Conservation (phyloP, 225 moss, liverwort and hornwort species). For the Asterella californica region DNA sequence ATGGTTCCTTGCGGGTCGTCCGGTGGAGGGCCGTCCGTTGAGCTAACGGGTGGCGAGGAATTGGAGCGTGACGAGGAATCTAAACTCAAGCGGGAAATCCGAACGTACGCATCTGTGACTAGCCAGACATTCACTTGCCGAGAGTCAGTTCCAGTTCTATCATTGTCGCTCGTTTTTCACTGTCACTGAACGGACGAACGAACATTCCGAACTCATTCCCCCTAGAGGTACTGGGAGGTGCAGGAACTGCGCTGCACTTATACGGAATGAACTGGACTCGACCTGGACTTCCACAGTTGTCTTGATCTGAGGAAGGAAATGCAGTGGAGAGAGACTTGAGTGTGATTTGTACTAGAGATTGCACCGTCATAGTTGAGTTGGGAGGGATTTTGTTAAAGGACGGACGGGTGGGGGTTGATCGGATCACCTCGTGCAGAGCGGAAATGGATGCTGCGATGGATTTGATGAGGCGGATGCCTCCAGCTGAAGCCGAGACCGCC, state of each 20-base stretch:
- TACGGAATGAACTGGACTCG: neutral
- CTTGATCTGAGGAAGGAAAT: slow-evolving; percentile 7
- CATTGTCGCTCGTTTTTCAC: neutral
- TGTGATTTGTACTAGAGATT: neutral
- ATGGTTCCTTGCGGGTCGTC: too few relatives aligned
- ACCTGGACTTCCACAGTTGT: neutral
- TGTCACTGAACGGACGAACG: neutral
- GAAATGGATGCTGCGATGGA: slow-evolving; percentile 87
- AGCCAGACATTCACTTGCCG: neutral
- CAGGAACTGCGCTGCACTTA: too few relatives aligned
- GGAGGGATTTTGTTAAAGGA: too few relatives aligned
- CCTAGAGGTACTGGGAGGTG: neutral
- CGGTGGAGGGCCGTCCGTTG: slow-evolving; percentile 5
- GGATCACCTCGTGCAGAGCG: neutral
- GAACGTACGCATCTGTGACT: neutral
- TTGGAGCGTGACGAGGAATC: neutral
- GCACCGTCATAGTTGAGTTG: neutral
- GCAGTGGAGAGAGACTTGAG: neutral
- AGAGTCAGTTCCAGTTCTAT: neutral
- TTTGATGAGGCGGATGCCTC: slow-evolving; percentile 87
- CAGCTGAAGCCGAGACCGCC: slow-evolving; percentile 59
- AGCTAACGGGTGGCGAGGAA: neutral
- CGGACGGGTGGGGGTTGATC: neutral
- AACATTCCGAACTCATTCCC: neutral
- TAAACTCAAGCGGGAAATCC: neutral